Base-by-base conservation (phyloP, 2,329 filamentous ascomycete species). In the Diaporthe citrichinensis region DNA sequence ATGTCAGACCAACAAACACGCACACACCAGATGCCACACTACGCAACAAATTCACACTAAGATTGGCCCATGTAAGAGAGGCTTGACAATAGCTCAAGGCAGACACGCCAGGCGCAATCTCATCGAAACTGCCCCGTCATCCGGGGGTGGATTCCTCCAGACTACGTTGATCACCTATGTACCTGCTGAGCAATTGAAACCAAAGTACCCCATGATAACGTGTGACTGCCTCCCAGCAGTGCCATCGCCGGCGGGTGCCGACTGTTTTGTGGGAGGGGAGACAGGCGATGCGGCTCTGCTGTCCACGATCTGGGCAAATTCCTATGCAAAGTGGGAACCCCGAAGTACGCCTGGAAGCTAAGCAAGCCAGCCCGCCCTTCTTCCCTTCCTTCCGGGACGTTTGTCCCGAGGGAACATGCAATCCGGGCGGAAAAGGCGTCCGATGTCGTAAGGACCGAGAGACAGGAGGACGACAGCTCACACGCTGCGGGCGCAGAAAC, bases 71-170 rank as follows among this genome's bases (percentile, higher is more conserved):
- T 14, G 49, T 55, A 55, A 69, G 49, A 69, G 46, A 53, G 65
- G 65, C 65, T 69, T 69, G 65, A 69, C 31, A 53, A 69, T 69
- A 55, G 65, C 65, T 41, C 65, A 69, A 69, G 65, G 65, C 65
- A 69, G 65, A 69, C 65, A 69, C 65, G 34, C 34, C 65, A 69
- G 65, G 65, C 65, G 65, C 34, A 69, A 28, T 69, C 14, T 12
- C 41, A 2, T 28, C 15, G 5, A 36, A 68, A 25, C 10, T n/a
- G 25, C 46, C 49, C 49, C 34, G 65, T 41, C 34, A 36, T 49
- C n/a, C n/a, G 9, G 23, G 23, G 36, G 31, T 53, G 65, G 46
- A 69, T 69, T 69, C 31, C 31, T 69, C 17, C 65, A 69, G 65
- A 69, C 65, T n/a, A 53, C 65, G 46, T 39, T 2, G 14, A 49